Evolutionary conservation across 148 eudicot genomes (phyloP).

Genomic region (Rhododendron simsii): DNA sequence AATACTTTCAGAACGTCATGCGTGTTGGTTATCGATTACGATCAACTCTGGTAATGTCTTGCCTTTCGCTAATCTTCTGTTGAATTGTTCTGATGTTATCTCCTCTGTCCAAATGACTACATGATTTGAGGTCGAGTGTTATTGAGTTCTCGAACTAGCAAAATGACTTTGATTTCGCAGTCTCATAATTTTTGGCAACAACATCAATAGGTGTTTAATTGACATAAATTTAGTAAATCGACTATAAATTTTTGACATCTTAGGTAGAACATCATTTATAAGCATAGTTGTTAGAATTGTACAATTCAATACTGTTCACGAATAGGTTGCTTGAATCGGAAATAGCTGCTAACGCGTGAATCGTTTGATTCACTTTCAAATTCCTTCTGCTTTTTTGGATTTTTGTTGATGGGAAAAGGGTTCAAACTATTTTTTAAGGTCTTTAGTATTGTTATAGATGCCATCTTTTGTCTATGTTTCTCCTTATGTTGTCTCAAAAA

Average conservation of each 20-base stretch:
- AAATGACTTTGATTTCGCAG: neutral
- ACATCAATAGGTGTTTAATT: neutral
- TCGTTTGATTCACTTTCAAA: too few relatives aligned
- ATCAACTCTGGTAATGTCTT: constrained; percentile 54
- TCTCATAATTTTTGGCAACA: neutral
- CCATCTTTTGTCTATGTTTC: too few relatives aligned
- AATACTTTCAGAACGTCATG: constrained; percentile 96
- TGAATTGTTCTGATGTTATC: neutral
- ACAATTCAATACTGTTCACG: neutral
- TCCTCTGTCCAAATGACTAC: neutral
- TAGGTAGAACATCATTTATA: neutral
- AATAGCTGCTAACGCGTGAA: too few relatives aligned
- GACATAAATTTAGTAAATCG: neutral
- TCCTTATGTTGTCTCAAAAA: too few relatives aligned
- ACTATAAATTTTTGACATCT: neutral
- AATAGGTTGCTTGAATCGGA: too few relatives aligned
- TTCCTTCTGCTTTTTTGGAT: too few relatives aligned
- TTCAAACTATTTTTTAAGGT: too few relatives aligned
- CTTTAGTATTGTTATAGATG: too few relatives aligned
- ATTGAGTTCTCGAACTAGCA: neutral
- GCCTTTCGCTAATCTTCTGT: neutral
- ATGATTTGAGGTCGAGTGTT: neutral
- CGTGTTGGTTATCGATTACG: constrained; percentile 92
- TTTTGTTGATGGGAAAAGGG: too few relatives aligned
- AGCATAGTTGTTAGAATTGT: too few relatives aligned